Base-by-base conservation (phyloP, 176 grass and related monocot genomes). In the Musa beccarii region DNA sequence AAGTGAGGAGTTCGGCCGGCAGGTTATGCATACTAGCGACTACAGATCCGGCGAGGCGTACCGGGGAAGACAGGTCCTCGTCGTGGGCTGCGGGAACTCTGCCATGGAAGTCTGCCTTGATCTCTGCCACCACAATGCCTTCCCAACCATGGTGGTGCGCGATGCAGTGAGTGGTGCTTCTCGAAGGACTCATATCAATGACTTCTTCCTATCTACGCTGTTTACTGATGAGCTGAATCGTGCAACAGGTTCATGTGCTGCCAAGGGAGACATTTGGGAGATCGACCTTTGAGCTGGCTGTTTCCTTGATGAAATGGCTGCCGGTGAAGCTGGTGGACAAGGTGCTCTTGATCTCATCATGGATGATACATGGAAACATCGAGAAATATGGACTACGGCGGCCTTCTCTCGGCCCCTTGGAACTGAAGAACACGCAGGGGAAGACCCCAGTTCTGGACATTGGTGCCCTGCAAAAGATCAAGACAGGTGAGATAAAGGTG, bases 71-170 rank as follows among this genome's bases (percentile, higher is more conserved):
- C 53, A 78, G 62, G 84, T 86, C 2, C 52, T 86, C 63, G 84
- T 86, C 54, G 75, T 86, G 24, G 80, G 84, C 1, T 86, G 79
- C 43, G 84, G 84, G 54, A 86, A 81, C 59, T 86, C 84, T 20
- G 84, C 74, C 51, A 86, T 86, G 84, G 84, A 86, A 63, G 28
- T 86, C 29, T 81, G 84, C 65, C 79, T 78, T 53, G 84, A 86
- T 75, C 76, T 86, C 74, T 86, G 80, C 71, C 84, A 82, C 80
- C 84, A 86, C 79, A 67, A 73, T 29, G 79, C 84, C 13, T 79
- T 53, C 61, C 80, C 80, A 9, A 79, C 79, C 23, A 82, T 86
- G 84, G 75, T 86, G 2, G 84, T 86, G 34, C 79, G 79, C 22
- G 61, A 86, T 65, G 59, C 84, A 2, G 84, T 84, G 73, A 65